These are phyloP conservation scores for Thermothielavioides terrestris DNA, from an alignment of 495 filamentous ascomycete genomes.

Conservation along the genomic window DNA sequence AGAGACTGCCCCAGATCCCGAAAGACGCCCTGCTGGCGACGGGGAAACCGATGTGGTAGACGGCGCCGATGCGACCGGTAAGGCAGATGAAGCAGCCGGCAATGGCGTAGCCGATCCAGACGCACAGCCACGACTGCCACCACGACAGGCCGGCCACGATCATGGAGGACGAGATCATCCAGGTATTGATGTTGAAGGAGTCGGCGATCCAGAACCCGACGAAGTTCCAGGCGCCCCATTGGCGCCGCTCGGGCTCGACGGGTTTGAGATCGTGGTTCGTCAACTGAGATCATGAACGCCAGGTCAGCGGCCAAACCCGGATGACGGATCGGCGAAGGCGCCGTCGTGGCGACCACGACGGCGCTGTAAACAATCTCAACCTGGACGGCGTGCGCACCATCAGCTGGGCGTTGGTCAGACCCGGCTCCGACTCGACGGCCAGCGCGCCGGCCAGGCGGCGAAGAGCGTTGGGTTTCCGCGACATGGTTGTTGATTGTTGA, in stretches of 20 bases:
- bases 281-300: constrained; percentile 40
- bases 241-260: constrained; percentile 74
- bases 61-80: constrained; percentile 82
- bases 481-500: neutral
- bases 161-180: constrained; percentile 93
- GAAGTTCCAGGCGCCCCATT: constrained; percentile 87
- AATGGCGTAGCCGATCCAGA: constrained; percentile 78
- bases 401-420: constrained; percentile 72
- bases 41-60: constrained; percentile 83
- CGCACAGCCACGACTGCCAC: constrained; percentile 93
- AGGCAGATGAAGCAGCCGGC: constrained; percentile 64
- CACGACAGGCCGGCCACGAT: constrained; percentile 66
- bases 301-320: constrained; percentile 3
- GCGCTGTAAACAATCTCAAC: neutral
- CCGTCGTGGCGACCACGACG: neutral
- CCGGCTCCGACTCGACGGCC: constrained; percentile 65
- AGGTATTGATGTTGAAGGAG: constrained; percentile 96
- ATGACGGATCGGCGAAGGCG: neutral
- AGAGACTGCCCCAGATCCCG: constrained; percentile 79
- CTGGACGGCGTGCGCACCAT: constrained; percentile 59
- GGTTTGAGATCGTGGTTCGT: constrained; percentile 86
- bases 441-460: constrained; percentile 44
- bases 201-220: constrained; percentile 90
- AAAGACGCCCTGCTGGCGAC: constrained; percentile 69
- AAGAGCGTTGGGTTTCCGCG: constrained; percentile 11